Evolutionary conservation across 2,329 filamentous ascomycete species (phyloP).

Genomic region (Exophiala sideris): DNA sequence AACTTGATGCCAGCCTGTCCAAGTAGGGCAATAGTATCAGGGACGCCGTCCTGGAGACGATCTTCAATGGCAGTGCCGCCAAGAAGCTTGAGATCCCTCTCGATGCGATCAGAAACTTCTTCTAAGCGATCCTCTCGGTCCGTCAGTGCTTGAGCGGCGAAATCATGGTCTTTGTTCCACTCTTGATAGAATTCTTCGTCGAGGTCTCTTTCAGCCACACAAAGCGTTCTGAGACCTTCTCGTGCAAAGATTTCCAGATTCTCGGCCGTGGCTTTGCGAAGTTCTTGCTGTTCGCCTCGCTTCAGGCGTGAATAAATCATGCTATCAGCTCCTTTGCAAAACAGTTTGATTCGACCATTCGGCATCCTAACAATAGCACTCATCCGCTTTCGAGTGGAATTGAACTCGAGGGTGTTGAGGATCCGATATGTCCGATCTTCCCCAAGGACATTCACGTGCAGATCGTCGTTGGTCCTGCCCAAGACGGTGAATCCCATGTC

Average conservation of each 20-base stretch:
- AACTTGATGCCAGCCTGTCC: conserved; percentile 95
- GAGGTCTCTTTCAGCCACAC: conserved; percentile 80
- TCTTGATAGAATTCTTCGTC: conserved; percentile 75
- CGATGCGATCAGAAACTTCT: conserved; percentile 81
- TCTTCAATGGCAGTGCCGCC: conserved; percentile 98
- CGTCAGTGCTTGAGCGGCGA: conserved; percentile 77
- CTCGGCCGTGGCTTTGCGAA: conserved; percentile 79
- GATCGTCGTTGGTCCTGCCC: conserved; percentile 72
- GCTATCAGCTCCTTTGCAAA: conserved; percentile 96
- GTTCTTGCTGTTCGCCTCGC: conserved; percentile 77
- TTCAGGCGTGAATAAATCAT: conserved; percentile 92
- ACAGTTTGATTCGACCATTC: conserved; percentile 80
- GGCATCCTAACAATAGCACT: conserved; percentile 96
- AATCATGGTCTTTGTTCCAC: conserved; percentile 85
- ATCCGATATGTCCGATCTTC: conserved; percentile 81
- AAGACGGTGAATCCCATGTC: conserved; percentile 95
- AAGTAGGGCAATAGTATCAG: conserved; percentile 88
- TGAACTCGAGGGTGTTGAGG: conserved; percentile 95
- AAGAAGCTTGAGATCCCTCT: conserved; percentile 80
- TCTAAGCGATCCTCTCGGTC: conserved; percentile 93
- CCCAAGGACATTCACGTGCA: conserved; percentile 82
- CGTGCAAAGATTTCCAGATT: conserved; percentile 96
- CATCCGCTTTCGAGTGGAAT: conserved; percentile 95
- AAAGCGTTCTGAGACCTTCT: conserved; percentile 90
- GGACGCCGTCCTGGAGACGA: conserved; percentile 91